A percentile compares a stretch with the other conserved stretches of the same genome.
Evolutionary conservation across 2,329 filamentous ascomycete genomes (phyloP).

Genomic region (Aciculosporium take): DNA sequence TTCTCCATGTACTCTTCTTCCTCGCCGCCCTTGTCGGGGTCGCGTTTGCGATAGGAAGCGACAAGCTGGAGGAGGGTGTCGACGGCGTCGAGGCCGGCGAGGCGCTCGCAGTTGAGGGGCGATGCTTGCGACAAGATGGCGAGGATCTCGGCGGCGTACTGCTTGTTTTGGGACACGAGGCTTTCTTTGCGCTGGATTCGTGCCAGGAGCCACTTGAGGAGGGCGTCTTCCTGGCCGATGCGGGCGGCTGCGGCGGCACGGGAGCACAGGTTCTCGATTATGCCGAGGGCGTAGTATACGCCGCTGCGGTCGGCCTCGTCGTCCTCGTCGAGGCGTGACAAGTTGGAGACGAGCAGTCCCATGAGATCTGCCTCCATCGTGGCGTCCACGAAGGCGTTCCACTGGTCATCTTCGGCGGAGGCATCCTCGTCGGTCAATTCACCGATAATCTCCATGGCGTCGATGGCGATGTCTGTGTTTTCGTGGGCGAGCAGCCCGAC

Average conservation of each 20-base stretch:
- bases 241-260: slow-evolving; percentile 52
- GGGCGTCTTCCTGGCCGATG: slow-evolving; percentile 52
- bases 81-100: slow-evolving; percentile 55
- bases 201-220: slow-evolving; percentile 64
- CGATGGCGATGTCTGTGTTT: slow-evolving; percentile 93
- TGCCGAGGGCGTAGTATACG: slow-evolving; percentile 69
- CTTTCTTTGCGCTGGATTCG: slow-evolving; percentile 58
- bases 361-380: slow-evolving; percentile 56
- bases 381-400: slow-evolving; percentile 59
- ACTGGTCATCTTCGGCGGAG: slow-evolving; percentile 63
- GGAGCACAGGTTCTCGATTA: slow-evolving; percentile 78
- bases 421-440: slow-evolving; percentile 94
- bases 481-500: slow-evolving; percentile 81
- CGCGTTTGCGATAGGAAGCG: slow-evolving; percentile 69
- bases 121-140: slow-evolving; percentile 78
- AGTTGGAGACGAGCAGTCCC: slow-evolving; percentile 60
- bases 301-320: slow-evolving; percentile 60
- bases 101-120: slow-evolving; percentile 43
- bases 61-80: slow-evolving; percentile 73
- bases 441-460: slow-evolving; percentile 73
- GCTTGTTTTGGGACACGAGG: slow-evolving; percentile 73
- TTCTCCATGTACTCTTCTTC: slow-evolving; percentile 96
- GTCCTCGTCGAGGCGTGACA: slow-evolving; percentile 66
- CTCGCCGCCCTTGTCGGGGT: slow-evolving; percentile 71
- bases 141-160: slow-evolving; percentile 84